Evolutionary conservation across 306 rosid genomes (phyloP).

Genomic region (Neltuma alba): DNA sequence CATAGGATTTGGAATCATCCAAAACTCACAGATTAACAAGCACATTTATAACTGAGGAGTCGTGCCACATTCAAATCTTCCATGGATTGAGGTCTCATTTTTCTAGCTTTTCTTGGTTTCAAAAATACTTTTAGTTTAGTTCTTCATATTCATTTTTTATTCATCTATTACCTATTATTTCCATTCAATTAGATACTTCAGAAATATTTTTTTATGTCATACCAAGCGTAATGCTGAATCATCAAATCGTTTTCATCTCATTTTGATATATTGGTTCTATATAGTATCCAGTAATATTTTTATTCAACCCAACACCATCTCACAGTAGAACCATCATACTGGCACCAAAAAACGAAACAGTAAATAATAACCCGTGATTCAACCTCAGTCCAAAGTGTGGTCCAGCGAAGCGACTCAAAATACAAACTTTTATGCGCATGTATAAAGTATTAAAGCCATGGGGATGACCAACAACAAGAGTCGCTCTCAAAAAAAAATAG

Average conservation of each 20-base stretch:
- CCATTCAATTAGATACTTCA: too few relatives aligned
- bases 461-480: not conserved
- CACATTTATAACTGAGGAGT: too few relatives aligned
- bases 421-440: not conserved
- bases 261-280: not conserved
- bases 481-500: not conserved
- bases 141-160: not conserved
- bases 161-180: too few relatives aligned
- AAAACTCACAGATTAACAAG: too few relatives aligned
- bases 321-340: not conserved
- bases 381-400: not conserved
- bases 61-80: too few relatives aligned
- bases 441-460: not conserved
- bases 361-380: slow-evolving; percentile 2
- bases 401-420: not conserved
- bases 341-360: not conserved
- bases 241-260: not conserved
- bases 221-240: not conserved
- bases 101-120: not conserved
- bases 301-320: not conserved
- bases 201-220: not conserved
- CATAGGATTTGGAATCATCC: too few relatives aligned
- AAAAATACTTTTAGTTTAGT: not conserved
- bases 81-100: not conserved
- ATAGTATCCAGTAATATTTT: not conserved